Percentiles rank a stretch among this genome's conserved stretches.
Conservation (phyloP, 352 stramenopile species). For the Phytophthora fragariaefolia region DNA sequence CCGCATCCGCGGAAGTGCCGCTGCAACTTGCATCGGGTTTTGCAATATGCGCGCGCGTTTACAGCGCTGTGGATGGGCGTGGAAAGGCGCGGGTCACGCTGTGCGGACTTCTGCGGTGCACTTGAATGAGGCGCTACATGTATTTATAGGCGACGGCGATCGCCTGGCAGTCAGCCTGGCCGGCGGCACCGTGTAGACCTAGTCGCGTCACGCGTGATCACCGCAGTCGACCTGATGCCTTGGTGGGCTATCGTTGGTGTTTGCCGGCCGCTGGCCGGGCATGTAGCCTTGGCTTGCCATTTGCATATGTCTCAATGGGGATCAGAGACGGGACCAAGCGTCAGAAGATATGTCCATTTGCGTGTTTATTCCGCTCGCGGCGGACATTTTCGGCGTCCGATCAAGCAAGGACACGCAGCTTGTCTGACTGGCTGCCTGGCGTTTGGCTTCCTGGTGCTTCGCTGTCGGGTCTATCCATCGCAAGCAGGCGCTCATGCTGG, state of each 20-base stretch:
- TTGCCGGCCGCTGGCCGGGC: neutral
- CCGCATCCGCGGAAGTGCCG: neutral
- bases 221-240: no score
- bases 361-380: conserved; percentile 1
- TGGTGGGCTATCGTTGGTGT: no score
- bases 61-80: conserved; percentile 2
- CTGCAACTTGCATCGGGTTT: conserved; percentile 9
- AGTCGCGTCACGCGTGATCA: neutral
- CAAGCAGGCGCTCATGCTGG: no score
- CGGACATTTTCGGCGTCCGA: conserved; percentile 7
- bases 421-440: neutral
- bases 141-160: no score
- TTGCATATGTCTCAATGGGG: neutral
- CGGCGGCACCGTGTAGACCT: neutral
- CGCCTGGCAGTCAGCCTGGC: neutral
- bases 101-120: no score
- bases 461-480: no score
- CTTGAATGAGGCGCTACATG: no score
- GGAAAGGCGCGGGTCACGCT: neutral
- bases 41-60: conserved; percentile 18
- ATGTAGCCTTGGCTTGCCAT: no score
- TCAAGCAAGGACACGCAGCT: conserved; percentile 8
- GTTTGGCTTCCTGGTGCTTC: no score
- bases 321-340: conserved; percentile 15
- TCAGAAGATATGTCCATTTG: conserved; percentile 9